Base-by-base conservation (phyloP, 257 asterid species). In the Jasminum sambac region DNA sequence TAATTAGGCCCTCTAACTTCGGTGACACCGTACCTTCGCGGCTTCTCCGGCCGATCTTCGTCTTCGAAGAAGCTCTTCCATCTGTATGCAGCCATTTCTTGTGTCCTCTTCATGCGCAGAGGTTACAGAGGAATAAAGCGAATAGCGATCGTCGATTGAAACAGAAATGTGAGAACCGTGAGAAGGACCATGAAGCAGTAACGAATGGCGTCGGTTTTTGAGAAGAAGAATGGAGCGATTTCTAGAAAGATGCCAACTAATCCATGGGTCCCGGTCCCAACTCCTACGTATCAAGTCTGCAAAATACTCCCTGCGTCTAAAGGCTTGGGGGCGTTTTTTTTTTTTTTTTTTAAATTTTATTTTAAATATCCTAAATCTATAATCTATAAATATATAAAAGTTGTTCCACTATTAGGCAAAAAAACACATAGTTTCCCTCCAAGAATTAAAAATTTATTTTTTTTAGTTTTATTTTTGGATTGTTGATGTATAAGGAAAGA, bases 41-140 rank as follows among this genome's bases (percentile, higher is more conserved):
- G 98, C 80, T 93, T 93, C 83, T 88, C 97, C 0, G 97, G 96
- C 17, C 98, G 97, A 79, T 90, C 98, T 66, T 91, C 96, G n/a
- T 90, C 95, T 46, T 91, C 98, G 3, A 46, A 72, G 88, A 93
- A 90, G 79, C 82, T 93, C 84, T 93, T 93, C 97, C 98, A 87
- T 48, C 82, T 68, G 67, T 78, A 88, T 30, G 63, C 74, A 5
- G 92, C 79, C 98, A 90, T 90, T n/a, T 64, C 63, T 36, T 40
- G 34, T n/a, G 1, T 24, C 24, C 66, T 24, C 63, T 5, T 69
- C 13, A 8, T 63, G 6, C n/a, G 17, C 8, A n/a, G 3, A 8
- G 59, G 19, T 48, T 48, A 48, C 59, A 8, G 59, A 48, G 59
- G 59, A 8, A 6, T 48, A 68, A 52, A 21, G 24, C 17, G 0